Base-by-base conservation (phyloP, 139 green algal genomes). In the Nannochloris sp. region DNA sequence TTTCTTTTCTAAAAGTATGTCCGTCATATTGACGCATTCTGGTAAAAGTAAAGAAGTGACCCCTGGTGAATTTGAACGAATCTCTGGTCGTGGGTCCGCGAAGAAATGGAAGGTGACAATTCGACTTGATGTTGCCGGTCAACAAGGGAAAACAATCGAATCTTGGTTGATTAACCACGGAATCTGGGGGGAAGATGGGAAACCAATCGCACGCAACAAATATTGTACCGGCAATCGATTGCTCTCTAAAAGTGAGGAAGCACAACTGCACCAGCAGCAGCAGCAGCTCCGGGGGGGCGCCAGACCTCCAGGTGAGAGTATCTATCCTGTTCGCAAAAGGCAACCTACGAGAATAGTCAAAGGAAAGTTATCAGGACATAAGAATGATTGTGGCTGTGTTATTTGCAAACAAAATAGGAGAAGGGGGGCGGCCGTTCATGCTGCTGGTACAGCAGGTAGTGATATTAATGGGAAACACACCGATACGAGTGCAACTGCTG, bases 61-160 rank as follows among this genome's bases (percentile, higher is more conserved):
- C 8, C 83, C 86, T 3, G 89, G 82, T 7, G 89, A 96, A 82
- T 94, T 94, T 63, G 89, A 96, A 75, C 73, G 82, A 4, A 12
- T 86, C 19, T 73, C 78, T 0, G 89, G 89, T 35, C 87, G 88
- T 60, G 82, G 71, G 4, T 69, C 76, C 24, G 67, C 67, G 45
- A 95, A 95, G 78, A 95, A 94, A 76, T 96, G 89, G 88, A 95
- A 95, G 81, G 68, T 73, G 29, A 79, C 55, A n/a, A 71, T 93
- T 4, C 75, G 83, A 2, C 62, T 91, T 7, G 68, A 72, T 23
- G 71, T 72, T 57, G 69, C 71, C 2, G 72, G 74, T 12, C 34
- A 23, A 33, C 74, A 77, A 0, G 81, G 87, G 15, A 67, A 73
- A 0, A 91, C 87, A 7, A 76, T 94, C 58, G 75, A 80, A 0